Base-by-base conservation (phyloP, 129 eudicot genomes). In the Centaurea solstitialis region DNA sequence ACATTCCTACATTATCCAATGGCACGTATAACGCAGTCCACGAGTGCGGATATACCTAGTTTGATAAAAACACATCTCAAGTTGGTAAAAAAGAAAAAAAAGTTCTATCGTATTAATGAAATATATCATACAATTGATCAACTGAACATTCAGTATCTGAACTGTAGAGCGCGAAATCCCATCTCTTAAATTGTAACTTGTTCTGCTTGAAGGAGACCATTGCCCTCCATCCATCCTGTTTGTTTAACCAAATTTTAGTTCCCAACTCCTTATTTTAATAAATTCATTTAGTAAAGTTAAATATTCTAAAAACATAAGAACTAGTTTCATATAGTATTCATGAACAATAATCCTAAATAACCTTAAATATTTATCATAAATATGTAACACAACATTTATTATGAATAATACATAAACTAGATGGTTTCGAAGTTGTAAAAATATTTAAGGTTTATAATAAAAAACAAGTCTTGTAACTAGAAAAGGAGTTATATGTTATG, bases 1-100 rank as follows among this genome's bases (percentile, higher is more conserved):
- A 94, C 94, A 94, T 94, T 39, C 98, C 98, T 0, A 94, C 97
- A 61, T 92, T 94, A 92, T 94, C 98, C 73, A 94, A 45, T 5
- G 98, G 91, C 38, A 94, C 79, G 77, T 92, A 94, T 2, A 90
- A 85, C 7, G 98, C 98, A 1, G 97, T 92, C 98, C 97, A 94
- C 71, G 97, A 87, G 43, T 80, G 86, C 6, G 98, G 97, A 68
- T 94, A 94, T 7, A 94, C 98, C 96, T 94, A 33, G 80, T 21
- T 12, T 23, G 0, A 17, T 57, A 9, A 59, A 3, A 23, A 23
- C 73, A 47, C 13, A 10, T 68, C 13, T 0, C 9, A 0, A 13
- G 10, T 75, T 20, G 37, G 30, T 20, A 6, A 38, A 65, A 50
- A 79, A 57, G 1, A n/a, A 67, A 45, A 70, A 57, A 15, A 4